A percentile compares a stretch with the other conserved stretches of the same genome.
Evolutionary conservation across 2,329 filamentous ascomycete species (phyloP).

Genomic region (Calycina herbarum): DNA sequence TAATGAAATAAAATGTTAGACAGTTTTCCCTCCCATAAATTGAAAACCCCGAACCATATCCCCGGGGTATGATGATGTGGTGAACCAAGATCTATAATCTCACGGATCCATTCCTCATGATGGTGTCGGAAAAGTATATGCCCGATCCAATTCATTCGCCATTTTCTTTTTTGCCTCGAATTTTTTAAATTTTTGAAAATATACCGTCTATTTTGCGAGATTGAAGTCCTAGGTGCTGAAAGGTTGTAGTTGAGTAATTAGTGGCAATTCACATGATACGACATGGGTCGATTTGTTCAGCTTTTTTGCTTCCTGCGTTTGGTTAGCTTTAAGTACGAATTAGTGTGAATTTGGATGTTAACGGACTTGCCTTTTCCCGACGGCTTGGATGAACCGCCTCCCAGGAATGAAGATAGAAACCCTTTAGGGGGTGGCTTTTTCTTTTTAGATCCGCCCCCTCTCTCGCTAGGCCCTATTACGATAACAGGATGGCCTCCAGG

Average conservation of each 20-base stretch:
- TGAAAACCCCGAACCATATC: not conserved
- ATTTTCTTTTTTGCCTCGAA: slow-evolving; percentile 11
- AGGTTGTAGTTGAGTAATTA: not conserved
- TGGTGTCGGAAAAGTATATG: slow-evolving; percentile 16
- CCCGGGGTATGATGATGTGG: slow-evolving; percentile 8
- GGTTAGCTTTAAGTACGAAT: not conserved
- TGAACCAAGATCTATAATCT: slow-evolving; percentile 15
- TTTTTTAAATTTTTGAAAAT: slow-evolving; percentile 9
- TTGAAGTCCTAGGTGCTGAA: slow-evolving; percentile 7
- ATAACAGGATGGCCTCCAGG: slow-evolving; percentile 22
- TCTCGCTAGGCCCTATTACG: slow-evolving; percentile 15
- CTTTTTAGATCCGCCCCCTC: slow-evolving; percentile 18
- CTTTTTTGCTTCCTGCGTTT: slow-evolving; percentile 34
- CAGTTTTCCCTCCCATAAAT: slow-evolving; percentile 17
- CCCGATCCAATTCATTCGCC: slow-evolving; percentile 16
- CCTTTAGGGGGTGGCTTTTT: slow-evolving; percentile 24
- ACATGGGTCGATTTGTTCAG: slow-evolving; percentile 27
- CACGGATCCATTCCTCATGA: slow-evolving; percentile 19
- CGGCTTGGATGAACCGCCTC: slow-evolving; percentile 30
- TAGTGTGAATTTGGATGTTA: not conserved
- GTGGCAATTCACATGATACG: slow-evolving; percentile 28
- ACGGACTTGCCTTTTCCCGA: slow-evolving; percentile 33
- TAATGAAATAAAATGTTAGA: slow-evolving; percentile 13
- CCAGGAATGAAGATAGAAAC: slow-evolving; percentile 32
- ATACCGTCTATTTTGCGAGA: slow-evolving; percentile 6